A percentile compares a stretch with the other conserved stretches of the same genome.
phyloP scores from a whole-genome alignment of 352 stramenopile species.

The Nothophytophthora sp. region DNA sequence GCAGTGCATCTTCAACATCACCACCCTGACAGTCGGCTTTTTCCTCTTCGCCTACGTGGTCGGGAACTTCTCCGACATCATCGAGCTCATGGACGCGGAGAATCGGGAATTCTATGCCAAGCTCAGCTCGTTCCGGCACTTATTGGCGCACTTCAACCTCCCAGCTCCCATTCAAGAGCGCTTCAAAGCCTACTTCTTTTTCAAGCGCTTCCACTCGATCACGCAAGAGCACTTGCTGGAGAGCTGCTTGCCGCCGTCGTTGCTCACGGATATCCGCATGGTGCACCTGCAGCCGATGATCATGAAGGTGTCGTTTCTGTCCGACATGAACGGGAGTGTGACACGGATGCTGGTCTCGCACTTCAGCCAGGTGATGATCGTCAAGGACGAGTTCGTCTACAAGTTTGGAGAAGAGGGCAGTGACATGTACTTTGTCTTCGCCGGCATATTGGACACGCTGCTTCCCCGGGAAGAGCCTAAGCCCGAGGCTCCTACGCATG shows the following conservation, averaged over 20 bases:
- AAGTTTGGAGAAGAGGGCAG: slow-evolving; percentile 58
- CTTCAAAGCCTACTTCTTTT: slow-evolving; percentile 74
- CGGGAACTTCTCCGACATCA: slow-evolving; percentile 70
- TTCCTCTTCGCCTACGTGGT: slow-evolving; percentile 79
- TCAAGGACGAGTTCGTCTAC: slow-evolving; percentile 68
- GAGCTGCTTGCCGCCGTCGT: slow-evolving; percentile 60
- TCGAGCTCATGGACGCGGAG: slow-evolving; percentile 67
- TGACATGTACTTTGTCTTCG: slow-evolving; percentile 83
- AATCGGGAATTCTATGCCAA: slow-evolving; percentile 67
- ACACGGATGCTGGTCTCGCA: slow-evolving; percentile 73
- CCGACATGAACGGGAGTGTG: slow-evolving; percentile 51
- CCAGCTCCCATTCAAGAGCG: slow-evolving; percentile 39
- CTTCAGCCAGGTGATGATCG: slow-evolving; percentile 63
- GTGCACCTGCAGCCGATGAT: slow-evolving; percentile 74
- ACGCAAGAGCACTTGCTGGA: slow-evolving; percentile 68
- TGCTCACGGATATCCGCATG: slow-evolving; percentile 71
- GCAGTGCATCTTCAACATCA: slow-evolving; percentile 55
- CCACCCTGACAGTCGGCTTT: slow-evolving; percentile 65
- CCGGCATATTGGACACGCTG: slow-evolving; percentile 49
- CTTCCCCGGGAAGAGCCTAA: slow-evolving; percentile 30
- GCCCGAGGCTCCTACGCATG: slow-evolving; percentile 1
- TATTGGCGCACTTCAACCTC: slow-evolving; percentile 59
- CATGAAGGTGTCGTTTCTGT: slow-evolving; percentile 61
- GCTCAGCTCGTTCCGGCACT: slow-evolving; percentile 50
- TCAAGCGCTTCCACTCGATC: slow-evolving; percentile 73